Conservation (phyloP, 306 rosid species). For the Dalbergia oliveri region DNA sequence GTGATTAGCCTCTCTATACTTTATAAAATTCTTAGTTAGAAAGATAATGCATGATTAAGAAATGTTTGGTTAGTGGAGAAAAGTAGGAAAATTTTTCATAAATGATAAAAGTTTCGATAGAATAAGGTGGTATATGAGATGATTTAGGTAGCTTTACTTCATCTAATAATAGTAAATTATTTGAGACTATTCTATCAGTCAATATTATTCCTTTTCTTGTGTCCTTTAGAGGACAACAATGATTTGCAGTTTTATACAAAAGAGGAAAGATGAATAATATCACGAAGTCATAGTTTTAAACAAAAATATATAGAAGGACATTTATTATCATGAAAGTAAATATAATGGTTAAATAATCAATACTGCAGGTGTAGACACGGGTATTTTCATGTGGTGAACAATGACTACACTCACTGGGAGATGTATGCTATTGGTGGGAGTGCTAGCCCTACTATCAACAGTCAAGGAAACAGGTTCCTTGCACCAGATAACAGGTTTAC, state of each 20-base stretch:
- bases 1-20: too few relatives aligned
- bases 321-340: not conserved
- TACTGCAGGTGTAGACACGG: constrained; percentile 84
- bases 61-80: too few relatives aligned
- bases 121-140: not conserved
- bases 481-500: constrained; percentile 67
- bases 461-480: constrained; percentile 86
- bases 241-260: too few relatives aligned
- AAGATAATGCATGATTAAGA: too few relatives aligned
- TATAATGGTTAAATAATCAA: not conserved
- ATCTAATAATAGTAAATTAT: too few relatives aligned
- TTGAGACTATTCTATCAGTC: not conserved
- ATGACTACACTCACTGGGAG: constrained; percentile 95
- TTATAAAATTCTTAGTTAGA: too few relatives aligned
- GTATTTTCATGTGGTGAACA: constrained; percentile 91
- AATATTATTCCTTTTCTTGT: not conserved
- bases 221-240: not conserved
- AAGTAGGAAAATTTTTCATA: too few relatives aligned
- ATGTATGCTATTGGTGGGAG: constrained; percentile 98
- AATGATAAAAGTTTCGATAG: not conserved
- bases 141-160: too few relatives aligned
- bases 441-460: constrained; percentile 81
- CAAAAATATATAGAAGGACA: too few relatives aligned
- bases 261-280: too few relatives aligned
- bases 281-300: too few relatives aligned